Percentiles rank a stretch among this genome's conserved stretches.
These are phyloP conservation scores for Eustoma russellianum DNA, from an alignment of 257 asterid genomes.

Conservation along the genomic window DNA sequence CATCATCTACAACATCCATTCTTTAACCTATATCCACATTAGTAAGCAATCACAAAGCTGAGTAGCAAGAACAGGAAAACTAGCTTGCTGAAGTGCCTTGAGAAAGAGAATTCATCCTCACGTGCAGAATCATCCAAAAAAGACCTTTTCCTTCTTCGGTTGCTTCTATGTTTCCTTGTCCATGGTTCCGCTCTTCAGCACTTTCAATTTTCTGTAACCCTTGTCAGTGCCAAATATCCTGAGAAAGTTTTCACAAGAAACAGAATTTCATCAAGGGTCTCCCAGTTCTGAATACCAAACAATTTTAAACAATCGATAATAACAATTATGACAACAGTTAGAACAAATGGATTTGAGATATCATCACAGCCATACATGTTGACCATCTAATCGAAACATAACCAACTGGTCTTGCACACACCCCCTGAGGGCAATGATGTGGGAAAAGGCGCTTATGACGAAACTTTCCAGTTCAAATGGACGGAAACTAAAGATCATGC, in stretches of 20 bases:
- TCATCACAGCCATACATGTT: too few species aligned
- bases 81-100: constrained; percentile 18
- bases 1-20: constrained; percentile 19
- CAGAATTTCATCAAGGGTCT: not conserved
- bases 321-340: too few species aligned
- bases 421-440: too few species aligned
- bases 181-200: constrained; percentile 40
- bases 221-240: constrained; percentile 92
- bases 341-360: too few species aligned
- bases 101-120: constrained; percentile 14
- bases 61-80: constrained; percentile 15
- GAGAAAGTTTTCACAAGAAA: constrained; percentile 3
- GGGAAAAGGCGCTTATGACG: too few species aligned
- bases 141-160: not conserved
- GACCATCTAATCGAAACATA: too few species aligned
- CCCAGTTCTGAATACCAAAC: too few species aligned
- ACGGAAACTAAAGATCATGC: too few species aligned
- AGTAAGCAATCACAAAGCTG: constrained; percentile 13
- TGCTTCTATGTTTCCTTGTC: constrained; percentile 32
- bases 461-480: too few species aligned
- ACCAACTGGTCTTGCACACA: too few species aligned
- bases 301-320: too few species aligned
- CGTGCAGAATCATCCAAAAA: constrained; percentile 12
- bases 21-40: constrained; percentile 24
- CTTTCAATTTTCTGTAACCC: constrained; percentile 84